Evolutionary conservation across 129 eudicot species (phyloP).

Genomic region (Deinandra increscens): DNA sequence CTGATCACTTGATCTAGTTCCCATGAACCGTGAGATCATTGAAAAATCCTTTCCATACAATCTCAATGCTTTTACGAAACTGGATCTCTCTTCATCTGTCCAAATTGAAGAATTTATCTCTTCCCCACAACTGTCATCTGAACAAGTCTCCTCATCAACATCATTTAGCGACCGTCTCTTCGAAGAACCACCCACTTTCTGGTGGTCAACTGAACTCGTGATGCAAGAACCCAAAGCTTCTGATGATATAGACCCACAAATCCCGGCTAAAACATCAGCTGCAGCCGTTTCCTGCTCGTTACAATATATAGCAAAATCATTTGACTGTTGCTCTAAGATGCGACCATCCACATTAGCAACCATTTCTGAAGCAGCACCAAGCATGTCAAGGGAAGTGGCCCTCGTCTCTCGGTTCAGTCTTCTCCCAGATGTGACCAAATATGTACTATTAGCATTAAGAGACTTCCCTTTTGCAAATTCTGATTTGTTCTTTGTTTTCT

Average conservation of each 20-base stretch:
- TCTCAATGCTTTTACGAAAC: slow-evolving; percentile 60
- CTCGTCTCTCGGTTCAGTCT: slow-evolving; percentile 51
- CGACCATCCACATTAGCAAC: slow-evolving; percentile 48
- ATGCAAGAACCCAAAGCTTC: slow-evolving; percentile 97
- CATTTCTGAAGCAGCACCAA: slow-evolving; percentile 80
- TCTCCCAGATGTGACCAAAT: slow-evolving; percentile 72
- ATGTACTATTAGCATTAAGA: slow-evolving; percentile 26
- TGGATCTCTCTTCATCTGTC: slow-evolving; percentile 84
- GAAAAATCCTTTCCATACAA: slow-evolving; percentile 70
- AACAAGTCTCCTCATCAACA: slow-evolving; percentile 70
- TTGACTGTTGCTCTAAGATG: slow-evolving; percentile 27
- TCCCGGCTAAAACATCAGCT: slow-evolving; percentile 96
- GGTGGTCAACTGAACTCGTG: slow-evolving; percentile 70
- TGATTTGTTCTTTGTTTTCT: slow-evolving; percentile 56
- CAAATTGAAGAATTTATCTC: slow-evolving; percentile 61
- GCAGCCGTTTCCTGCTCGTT: slow-evolving; percentile 81
- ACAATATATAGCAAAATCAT: slow-evolving; percentile 33
- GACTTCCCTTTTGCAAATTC: slow-evolving; percentile 49
- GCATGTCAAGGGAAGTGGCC: slow-evolving; percentile 71
- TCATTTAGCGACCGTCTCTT: slow-evolving; percentile 19
- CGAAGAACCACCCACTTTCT: slow-evolving; percentile 45
- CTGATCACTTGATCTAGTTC: slow-evolving; percentile 66
- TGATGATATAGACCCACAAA: slow-evolving; percentile 89
- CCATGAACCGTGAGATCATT: slow-evolving; percentile 57
- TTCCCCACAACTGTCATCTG: slow-evolving; percentile 84